These are phyloP conservation scores for Paramecium sexaurelia DNA, from an alignment of 73 alveolate genomes.

Conservation along the genomic window DNA sequence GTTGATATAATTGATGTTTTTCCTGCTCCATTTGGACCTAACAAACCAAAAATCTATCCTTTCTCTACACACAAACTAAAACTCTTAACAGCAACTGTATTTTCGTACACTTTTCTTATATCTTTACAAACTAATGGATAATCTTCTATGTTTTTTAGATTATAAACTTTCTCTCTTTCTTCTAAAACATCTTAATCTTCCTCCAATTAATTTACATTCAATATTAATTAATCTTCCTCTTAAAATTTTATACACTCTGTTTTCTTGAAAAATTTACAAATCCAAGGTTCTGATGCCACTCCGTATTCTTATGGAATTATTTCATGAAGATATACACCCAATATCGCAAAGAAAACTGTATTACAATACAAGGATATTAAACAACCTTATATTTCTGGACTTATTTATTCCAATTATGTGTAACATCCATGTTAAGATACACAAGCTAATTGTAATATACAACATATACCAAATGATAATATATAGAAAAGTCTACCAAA, in stretches of 20 bases:
- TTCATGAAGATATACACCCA: constrained; percentile 93
- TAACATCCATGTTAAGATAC: constrained; percentile 87
- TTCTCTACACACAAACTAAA: constrained; percentile 77
- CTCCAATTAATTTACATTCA: neutral
- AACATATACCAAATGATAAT: constrained; percentile 67
- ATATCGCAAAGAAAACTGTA: constrained; percentile 75
- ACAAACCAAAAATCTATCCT: constrained; percentile 96
- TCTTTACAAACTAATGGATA: constrained; percentile 84
- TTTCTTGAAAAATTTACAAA: constrained; percentile 65
- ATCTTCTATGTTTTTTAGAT: constrained; percentile 66
- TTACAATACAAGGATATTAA: constrained; percentile 77
- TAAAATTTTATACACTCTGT: neutral
- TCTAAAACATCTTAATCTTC: constrained; percentile 85
- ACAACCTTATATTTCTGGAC: constrained; percentile 82
- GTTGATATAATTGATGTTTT: constrained; percentile 95
- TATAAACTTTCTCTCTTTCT: constrained; percentile 79
- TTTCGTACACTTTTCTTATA: constrained; percentile 75
- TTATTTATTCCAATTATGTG: constrained; percentile 69
- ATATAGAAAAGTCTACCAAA: constrained; percentile 87
- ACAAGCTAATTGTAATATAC: constrained; percentile 70
- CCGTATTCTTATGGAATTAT: constrained; percentile 95
- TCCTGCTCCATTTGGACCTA: constrained; percentile 99
- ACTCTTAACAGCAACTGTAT: constrained; percentile 85
- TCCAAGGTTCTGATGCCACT: constrained; percentile 82
- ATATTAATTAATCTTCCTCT: constrained; percentile 57